Conservation (phyloP, 768 basidiomycete species). For the Pulveroboletus sp. region DNA sequence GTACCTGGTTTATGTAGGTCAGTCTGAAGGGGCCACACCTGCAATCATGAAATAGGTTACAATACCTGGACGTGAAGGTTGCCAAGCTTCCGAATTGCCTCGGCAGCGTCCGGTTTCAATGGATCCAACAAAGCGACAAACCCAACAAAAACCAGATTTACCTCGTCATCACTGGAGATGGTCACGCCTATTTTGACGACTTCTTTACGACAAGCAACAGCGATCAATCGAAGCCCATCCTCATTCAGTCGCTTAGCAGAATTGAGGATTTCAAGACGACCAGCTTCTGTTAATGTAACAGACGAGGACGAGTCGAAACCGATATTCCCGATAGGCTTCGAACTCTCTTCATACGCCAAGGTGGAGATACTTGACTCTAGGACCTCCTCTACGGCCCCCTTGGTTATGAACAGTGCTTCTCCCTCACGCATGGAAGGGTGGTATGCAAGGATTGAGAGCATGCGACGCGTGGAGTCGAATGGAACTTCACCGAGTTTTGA, state of each 20-base stretch:
- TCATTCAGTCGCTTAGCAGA: slow-evolving; percentile 28
- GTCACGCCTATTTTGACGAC: slow-evolving; percentile 11
- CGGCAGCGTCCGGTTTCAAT: slow-evolving; percentile 29
- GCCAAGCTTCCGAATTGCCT: slow-evolving; percentile 27
- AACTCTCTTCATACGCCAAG: slow-evolving; percentile 16
- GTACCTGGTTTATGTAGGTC: slow-evolving; percentile 18
- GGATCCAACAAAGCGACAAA: slow-evolving; percentile 29
- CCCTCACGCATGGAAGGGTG: slow-evolving; percentile 2
- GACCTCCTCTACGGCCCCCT: slow-evolving; percentile 32
- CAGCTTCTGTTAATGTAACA: slow-evolving; percentile 12
- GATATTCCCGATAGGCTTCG: slow-evolving; percentile 8
- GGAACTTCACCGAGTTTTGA: slow-evolving; percentile 32
- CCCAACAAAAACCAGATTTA: slow-evolving; percentile 27
- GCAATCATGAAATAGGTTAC: not conserved
- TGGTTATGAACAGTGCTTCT: slow-evolving; percentile 27
- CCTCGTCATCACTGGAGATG: slow-evolving; percentile 24
- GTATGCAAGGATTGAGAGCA: slow-evolving; percentile 34
- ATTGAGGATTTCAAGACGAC: slow-evolving; percentile 22
- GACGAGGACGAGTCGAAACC: slow-evolving; percentile 17
- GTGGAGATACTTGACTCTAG: slow-evolving; percentile 25
- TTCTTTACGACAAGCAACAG: slow-evolving; percentile 23
- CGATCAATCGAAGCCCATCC: slow-evolving; percentile 29
- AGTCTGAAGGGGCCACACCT: slow-evolving; percentile 1
- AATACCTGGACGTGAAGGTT: slow-evolving; percentile 28
- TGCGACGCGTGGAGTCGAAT: slow-evolving; percentile 34